Conservation (phyloP, 1,284 basidiomycete species). For the Ustilago lituana region DNA sequence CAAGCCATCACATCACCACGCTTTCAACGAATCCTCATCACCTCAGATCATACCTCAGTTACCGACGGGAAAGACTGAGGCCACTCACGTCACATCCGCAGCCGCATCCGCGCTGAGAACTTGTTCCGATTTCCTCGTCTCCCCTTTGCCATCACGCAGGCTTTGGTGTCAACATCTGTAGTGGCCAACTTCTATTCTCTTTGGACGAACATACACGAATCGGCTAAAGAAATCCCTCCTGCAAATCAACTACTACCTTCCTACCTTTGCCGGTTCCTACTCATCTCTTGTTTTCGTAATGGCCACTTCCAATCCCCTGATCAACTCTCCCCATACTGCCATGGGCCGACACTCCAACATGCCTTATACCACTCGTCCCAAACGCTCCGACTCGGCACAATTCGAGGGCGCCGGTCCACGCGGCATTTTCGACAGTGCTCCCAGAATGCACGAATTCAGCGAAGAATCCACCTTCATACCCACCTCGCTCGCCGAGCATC, state of each 20-base stretch:
- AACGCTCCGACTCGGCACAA: constrained; percentile 28
- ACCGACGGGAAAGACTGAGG: not conserved
- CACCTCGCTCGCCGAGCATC: constrained; percentile 41
- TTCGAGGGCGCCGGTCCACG: constrained; percentile 8
- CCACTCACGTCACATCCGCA: not conserved
- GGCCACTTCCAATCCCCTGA: constrained; percentile 37
- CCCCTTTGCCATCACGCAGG: not conserved
- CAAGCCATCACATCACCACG: no score
- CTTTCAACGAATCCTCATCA: no score
- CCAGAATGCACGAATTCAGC: constrained; percentile 16
- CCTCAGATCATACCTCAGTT: no score
- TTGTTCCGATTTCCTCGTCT: not conserved
- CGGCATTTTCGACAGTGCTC: constrained; percentile 9
- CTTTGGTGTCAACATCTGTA: not conserved
- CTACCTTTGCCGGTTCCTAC: not conserved
- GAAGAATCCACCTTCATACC: constrained; percentile 40
- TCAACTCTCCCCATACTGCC: constrained; percentile 25
- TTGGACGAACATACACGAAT: constrained; percentile 46
- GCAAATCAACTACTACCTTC: not conserved
- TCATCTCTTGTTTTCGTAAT: not conserved
- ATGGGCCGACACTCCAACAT: constrained; percentile 17
- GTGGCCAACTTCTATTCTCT: constrained; percentile 15
- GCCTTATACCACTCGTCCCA: constrained; percentile 21
- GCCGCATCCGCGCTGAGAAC: no score
- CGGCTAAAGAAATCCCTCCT: constrained; percentile 21